Evolutionary conservation across 2,329 filamentous ascomycete species (phyloP), one percentile per base, ranked within the genome.

Genomic region (Cadophora gregata): DNA sequence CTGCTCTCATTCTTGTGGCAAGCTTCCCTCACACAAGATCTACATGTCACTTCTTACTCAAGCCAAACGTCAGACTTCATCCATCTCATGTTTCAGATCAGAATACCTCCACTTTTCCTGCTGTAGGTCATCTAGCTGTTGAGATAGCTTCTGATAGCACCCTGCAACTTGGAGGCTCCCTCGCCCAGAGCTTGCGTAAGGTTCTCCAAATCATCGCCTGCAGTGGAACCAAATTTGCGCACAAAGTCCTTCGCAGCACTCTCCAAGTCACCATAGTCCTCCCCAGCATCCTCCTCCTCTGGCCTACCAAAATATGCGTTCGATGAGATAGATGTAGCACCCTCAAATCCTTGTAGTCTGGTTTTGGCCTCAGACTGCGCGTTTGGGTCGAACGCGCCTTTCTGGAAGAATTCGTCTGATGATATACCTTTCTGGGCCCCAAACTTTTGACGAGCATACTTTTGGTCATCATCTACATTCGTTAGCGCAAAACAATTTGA

Each of bases 391-490:
- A 90, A 98, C 64, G 86, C 82, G 62, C 93, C 93, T 78, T 96
- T 95, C 75, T 95, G 93, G 77, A 99, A 99, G 85, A 97, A 99
- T 78, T 99, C 96, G 78, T 99, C 96, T 0, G 94, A 97, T 0
- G 93, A 97, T 73, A 99, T 99, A 73, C 92, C 92, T 84, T 98
- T 98, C 79, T 99, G 96, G 51, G 80, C 81, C 68, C 94, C 95
- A 76, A 99, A 99, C 80, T 97, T 97, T 76, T 87, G 83, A 75
- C 92, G 91, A 6, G 94, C 93, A 77, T 93, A 96, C 76, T 88
- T 89, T 75, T 97, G 88, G 63, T 90, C 89, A 66, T 97, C 93
- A 70, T 88, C 88, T 89, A 67, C 36, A n/a, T 24, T 12, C 29
- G 62, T 80, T 71, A 79, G 75, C 64, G 70, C 47, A 27, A 3